Evolutionary conservation across 2,329 filamentous ascomycete genomes (phyloP), one percentile per base, ranked within the genome.

Genomic region (Parastagonospora nodorum): DNA sequence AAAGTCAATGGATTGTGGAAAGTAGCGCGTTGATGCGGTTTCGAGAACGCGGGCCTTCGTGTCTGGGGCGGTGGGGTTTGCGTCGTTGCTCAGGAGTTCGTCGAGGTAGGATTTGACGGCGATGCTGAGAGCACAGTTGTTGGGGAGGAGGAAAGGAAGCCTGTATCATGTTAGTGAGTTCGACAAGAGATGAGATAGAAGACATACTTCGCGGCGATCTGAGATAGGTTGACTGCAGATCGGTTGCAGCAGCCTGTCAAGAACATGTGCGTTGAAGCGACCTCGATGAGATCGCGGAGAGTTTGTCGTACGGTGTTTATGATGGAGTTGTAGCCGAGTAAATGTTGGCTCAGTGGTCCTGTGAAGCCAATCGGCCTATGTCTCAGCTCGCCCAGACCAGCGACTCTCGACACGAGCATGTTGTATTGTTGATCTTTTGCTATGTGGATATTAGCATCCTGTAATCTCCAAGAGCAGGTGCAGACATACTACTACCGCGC

Each of bases 281-380:
- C 88, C 74, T 99, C 94, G 11, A 94, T 78, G 31, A 97, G 77
- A 70, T 96, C 92, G 41, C 94, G 85, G 57, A 96, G 81, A 30
- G 87, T 85, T 57, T 88, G 85, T 33, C 92, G 88, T 19, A 97
- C 87, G 35, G 89, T 85, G 2, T 88, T 88, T 35, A 91, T 86
- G 50, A 97, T 81, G 1, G 91, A 92, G 53, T 91, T 89, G 78
- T 92, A 99, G 24, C 86, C 87, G 36, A 99, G 81, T 45, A 97
- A 81, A 60, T 93, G 92, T 73, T 94, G 88, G 79, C 92, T 96
- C 1, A 99, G 82, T 1, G 94, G 93, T 0, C 94, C 94, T 2
- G 93, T 97, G 74, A 97, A 99, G 28, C 94, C 94, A 61, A 93
- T 92, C 3, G 84, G 82, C 62, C 90, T 84, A 71, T 99, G 94